A percentile compares a stretch with the other conserved stretches of the same genome.
Evolutionary conservation across 1,284 basidiomycete genomes (phyloP).

Genomic region (Coniferiporia sulphurascens): DNA sequence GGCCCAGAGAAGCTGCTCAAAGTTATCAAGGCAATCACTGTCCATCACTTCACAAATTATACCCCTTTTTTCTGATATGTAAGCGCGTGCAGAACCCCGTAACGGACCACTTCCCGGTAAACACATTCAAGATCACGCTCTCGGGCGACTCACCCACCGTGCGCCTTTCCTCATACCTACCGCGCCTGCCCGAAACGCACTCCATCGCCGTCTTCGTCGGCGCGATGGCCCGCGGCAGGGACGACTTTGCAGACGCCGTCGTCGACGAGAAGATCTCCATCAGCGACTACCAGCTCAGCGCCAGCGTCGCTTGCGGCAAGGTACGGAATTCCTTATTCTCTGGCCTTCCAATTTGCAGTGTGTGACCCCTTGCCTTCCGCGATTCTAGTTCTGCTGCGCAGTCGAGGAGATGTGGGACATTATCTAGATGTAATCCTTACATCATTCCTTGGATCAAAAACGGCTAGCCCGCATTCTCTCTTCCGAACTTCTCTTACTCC

Average conservation of each 20-base stretch:
- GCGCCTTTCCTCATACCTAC: slow-evolving; percentile 80
- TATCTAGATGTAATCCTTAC: slow-evolving; percentile 2
- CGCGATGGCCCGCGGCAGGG: slow-evolving; percentile 93
- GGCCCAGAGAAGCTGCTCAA: slow-evolving; percentile 96
- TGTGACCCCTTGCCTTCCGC: background rate
- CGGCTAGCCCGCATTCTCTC: background rate
- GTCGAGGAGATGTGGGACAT: slow-evolving; percentile 20
- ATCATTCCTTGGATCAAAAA: background rate
- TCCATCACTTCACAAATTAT: slow-evolving; percentile 18
- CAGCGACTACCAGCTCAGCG: slow-evolving; percentile 91
- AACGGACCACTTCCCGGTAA: slow-evolving; percentile 90
- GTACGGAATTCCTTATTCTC: slow-evolving; percentile 39
- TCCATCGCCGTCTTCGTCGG: slow-evolving; percentile 95
- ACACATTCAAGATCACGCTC: slow-evolving; percentile 94
- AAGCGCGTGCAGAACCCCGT: slow-evolving; percentile 74
- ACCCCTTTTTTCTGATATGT: background rate
- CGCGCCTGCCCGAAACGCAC: slow-evolving; percentile 79
- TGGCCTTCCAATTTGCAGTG: background rate
- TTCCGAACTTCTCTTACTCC: slow-evolving; percentile 20
- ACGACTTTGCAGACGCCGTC: slow-evolving; percentile 96
- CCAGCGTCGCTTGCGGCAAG: slow-evolving; percentile 95
- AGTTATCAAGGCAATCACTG: slow-evolving; percentile 76
- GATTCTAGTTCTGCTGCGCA: slow-evolving; percentile 18
- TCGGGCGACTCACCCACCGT: slow-evolving; percentile 89
- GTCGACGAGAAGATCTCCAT: slow-evolving; percentile 98